Base-by-base conservation (phyloP, 179 eudicot species). In the Gypsophila paniculata region DNA sequence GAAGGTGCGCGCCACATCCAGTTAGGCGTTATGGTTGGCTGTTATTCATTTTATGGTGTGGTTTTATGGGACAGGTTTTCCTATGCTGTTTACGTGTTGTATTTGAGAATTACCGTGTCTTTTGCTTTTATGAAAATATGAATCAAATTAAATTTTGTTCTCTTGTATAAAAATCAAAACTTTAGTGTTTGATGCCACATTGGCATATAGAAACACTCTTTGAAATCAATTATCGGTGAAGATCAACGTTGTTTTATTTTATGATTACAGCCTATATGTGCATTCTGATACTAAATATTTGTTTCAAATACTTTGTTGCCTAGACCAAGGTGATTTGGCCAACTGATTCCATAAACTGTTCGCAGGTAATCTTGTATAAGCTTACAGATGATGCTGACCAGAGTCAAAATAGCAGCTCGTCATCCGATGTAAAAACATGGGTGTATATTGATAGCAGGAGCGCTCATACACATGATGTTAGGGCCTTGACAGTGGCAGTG, bases 381-480 rank as follows among this genome's bases (percentile, higher is more conserved):
- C 89, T 82, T 64, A 88, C 96, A 59, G 76, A 67, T 64, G 82
- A 80, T 25, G 62, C 72, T 72, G 86, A 72, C 23, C 76, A 84
- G 58, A 77, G 70, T 74, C 77, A 75, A 19, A 78, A 71, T 66
- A 83, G 67, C 61, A 83, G 76, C 17, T 55, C 79, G 7, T 68
- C 74, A 17, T 68, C 86, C 65, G 84, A 72, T 72, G 74, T 79
- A 14, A 87, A 76, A 82, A 90, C 85, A 77, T 94, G 99, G 97
- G 80, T 85, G 19, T 85, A 86, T 85, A 88, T 94, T 77, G 91
- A 90, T 64, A 82, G 87, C 79, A 86, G 75, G 51, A 86, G 87
- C 79, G 86, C 90, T 73, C 99, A 94, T 80, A 86, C 96, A 8
- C 97, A 90, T 74, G 99, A 94, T 80, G 81, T 94, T 80, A 91